phyloP scores from a whole-genome alignment of 345 rosid genomes.

The Sisymbrium irio region DNA sequence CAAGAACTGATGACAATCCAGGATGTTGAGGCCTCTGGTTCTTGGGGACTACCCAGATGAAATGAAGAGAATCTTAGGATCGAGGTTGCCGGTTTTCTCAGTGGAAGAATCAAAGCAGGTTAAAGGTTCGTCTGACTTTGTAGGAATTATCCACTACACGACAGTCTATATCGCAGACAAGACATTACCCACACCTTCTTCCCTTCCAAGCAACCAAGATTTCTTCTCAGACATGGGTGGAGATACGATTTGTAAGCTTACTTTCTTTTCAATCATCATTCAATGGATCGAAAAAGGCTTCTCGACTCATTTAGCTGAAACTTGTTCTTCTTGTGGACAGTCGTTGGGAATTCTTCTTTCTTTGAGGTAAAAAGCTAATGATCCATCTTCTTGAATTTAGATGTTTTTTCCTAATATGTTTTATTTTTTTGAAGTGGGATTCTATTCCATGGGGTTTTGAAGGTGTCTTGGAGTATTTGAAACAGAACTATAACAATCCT shows the following conservation, averaged over 20 bases:
- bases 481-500: conserved; percentile 41
- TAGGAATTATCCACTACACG: conserved; percentile 51
- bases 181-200: conserved; percentile 4
- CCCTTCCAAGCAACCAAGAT: conserved; percentile 26
- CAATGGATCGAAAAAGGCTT: background rate
- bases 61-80: conserved; percentile 56
- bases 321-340: conserved; percentile 15
- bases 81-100: conserved; percentile 65
- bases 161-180: conserved; percentile 31
- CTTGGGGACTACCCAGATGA: conserved; percentile 72
- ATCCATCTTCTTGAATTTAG: background rate
- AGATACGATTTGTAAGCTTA: conserved; percentile 30
- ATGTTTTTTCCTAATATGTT: background rate
- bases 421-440: conserved; percentile 29
- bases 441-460: conserved; percentile 36
- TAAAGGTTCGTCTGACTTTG: conserved; percentile 62
- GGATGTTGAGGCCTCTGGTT: conserved; percentile 60
- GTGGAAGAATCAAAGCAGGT: conserved; percentile 48
- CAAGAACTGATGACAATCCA: conserved; percentile 13
- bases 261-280: background rate
- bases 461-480: conserved; percentile 40
- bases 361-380: background rate
- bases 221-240: conserved; percentile 39
- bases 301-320: background rate
- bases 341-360: conserved; percentile 1